Evolutionary conservation across 208 protist genomes (phyloP), one percentile per base, ranked within the genome.

Genomic region (Trypanosoma vivax): DNA sequence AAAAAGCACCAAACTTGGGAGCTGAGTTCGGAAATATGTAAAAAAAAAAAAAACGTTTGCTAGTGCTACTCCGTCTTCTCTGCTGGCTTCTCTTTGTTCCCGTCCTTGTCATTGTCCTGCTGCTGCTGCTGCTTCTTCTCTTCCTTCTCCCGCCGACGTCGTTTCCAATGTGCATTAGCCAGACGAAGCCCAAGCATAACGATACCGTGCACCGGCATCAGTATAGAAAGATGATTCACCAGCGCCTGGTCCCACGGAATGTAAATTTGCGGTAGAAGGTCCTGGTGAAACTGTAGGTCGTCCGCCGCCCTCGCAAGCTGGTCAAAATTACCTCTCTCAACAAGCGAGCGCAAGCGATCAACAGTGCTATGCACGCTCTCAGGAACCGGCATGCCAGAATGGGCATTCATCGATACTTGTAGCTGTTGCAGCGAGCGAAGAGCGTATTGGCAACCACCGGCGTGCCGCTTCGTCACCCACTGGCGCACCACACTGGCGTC

Each of bases 261-360:
- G 68, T 83, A 86, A 33, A 87, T 62, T 48, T 88, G 77, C n/a
- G 84, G 79, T 2, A 78, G 70, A 0, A 88, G 64, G 9, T 77
- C 65, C n/a, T 73, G 77, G 51, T 92, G 73, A 45, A 76, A 84
- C 67, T 82, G 84, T 10, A 92, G 58, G 33, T 83, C 71, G 50
- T 88, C 77, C 3, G 79, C 79, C 1, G 79, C 79, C 1, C 67
- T 62, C 11, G 84, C 76, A 19, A 76, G 65, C 5, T 65, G 64
- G 38, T 79, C 61, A 31, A 75, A 77, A 13, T 42, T 34, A 2
- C 51, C 21, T 6, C 48, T 47, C 2, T 49, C 11, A 7, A 82
- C 61, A 18, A 81, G 59, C 1, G 25, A 50, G 39, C 68, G 38
- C 34, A 90, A 39, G 1, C 56, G 60, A 0, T 33, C 45, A 21